Conservation (phyloP, 1,284 basidiomycete species). For the Moesziomyces aphidis region DNA sequence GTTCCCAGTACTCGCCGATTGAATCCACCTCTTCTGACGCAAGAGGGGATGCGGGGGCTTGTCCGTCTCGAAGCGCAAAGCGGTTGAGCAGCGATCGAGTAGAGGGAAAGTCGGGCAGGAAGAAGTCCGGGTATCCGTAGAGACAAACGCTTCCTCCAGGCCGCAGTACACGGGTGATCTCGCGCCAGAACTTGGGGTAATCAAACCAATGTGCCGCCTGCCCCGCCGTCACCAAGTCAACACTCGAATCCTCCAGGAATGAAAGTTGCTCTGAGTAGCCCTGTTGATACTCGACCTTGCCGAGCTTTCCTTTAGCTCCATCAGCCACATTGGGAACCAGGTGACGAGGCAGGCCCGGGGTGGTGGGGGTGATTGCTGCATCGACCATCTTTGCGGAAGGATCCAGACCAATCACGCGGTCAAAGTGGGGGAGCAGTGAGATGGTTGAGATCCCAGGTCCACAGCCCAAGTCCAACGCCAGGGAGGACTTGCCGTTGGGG, state of each 20-base stretch:
- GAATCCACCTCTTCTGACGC: constrained; percentile 65
- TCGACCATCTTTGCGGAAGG: constrained; percentile 80
- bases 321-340: constrained; percentile 23
- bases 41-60: constrained; percentile 5
- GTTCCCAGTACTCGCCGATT: constrained; percentile 81
- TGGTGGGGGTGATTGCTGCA: constrained; percentile 72
- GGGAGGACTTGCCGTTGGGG: background rate
- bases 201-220: constrained; percentile 91
- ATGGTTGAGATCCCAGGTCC: constrained; percentile 79
- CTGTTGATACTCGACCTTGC: constrained; percentile 70
- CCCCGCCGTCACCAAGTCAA: constrained; percentile 81
- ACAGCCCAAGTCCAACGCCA: constrained; percentile 79
- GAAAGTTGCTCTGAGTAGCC: constrained; percentile 74
- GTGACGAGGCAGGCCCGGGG: constrained; percentile 6
- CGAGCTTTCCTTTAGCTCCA: constrained; percentile 66
- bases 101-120: constrained; percentile 74
- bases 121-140: constrained; percentile 84
- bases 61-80: constrained; percentile 71
- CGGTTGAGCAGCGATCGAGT: constrained; percentile 74
- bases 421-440: constrained; percentile 74
- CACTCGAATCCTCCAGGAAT: constrained; percentile 73
- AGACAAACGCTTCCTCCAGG: constrained; percentile 79
- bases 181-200: constrained; percentile 78
- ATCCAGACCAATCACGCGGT: constrained; percentile 77
- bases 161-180: constrained; percentile 76